Percentiles rank a stretch among this genome's conserved stretches.
Conservation (phyloP, 1,139 yeast genomes). For the Blastobotrys indianensis region DNA sequence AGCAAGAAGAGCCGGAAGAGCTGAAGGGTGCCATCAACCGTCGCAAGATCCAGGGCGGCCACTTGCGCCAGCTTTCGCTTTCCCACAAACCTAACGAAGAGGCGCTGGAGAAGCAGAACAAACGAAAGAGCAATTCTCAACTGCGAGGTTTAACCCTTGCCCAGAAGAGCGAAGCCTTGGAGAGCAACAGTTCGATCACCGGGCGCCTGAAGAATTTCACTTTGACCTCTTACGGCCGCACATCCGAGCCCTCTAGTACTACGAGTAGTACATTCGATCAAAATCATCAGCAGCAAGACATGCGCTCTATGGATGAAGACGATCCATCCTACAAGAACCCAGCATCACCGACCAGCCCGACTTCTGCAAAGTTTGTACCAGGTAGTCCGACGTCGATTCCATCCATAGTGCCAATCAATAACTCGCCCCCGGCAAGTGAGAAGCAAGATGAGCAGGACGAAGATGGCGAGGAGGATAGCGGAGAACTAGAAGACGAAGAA, state of each 20-base stretch:
- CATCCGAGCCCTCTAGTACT: no score
- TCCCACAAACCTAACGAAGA: slow-evolving; percentile 6
- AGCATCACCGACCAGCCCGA: no score
- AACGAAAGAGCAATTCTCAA: not conserved
- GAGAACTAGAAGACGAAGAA: slow-evolving; percentile 1
- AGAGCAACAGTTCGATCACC: slow-evolving; percentile 1
- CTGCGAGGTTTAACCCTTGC: slow-evolving; percentile 6
- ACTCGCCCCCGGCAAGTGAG: not conserved
- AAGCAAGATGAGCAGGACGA: not conserved
- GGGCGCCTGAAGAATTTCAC: slow-evolving; percentile 8
- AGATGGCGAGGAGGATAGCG: not conserved
- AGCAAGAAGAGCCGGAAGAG: not conserved
- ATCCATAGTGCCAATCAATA: not conserved
- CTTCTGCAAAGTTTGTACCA: no score
- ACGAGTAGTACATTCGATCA: no score
- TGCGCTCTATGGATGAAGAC: no score
- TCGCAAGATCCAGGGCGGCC: slow-evolving; percentile 12
- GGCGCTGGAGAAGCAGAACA: not conserved
- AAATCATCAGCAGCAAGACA: no score
- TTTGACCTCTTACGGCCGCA: no score
- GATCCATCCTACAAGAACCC: no score
- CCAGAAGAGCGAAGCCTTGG: not conserved
- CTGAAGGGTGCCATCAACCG: not conserved
- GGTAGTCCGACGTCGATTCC: no score
- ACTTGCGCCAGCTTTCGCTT: slow-evolving; percentile 13